These are phyloP conservation scores for Pseudogymnoascus sp. DNA, from an alignment of 2,329 filamentous ascomycete species.

Conservation along the genomic window DNA sequence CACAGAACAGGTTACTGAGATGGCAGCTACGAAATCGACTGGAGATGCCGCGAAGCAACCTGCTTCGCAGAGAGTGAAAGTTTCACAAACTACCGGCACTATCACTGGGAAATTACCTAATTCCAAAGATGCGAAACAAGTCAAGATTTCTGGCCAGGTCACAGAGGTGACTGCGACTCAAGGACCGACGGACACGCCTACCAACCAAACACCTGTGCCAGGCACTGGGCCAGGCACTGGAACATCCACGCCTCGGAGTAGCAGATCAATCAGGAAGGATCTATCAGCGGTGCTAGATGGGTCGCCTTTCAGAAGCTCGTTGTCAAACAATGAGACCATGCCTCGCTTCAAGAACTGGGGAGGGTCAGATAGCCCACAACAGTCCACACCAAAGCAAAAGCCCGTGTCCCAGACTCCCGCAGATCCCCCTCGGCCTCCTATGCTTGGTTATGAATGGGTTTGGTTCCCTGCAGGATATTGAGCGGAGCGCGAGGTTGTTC, in stretches of 20 bases:
- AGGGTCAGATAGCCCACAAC: background rate
- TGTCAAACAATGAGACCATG: background rate
- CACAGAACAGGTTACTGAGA: background rate
- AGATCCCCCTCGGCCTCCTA: conserved; percentile 48
- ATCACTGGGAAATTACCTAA: background rate
- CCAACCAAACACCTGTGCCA: background rate
- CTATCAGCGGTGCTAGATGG: background rate
- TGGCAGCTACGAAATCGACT: background rate
- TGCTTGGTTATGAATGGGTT: conserved; percentile 50
- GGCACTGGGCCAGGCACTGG: background rate
- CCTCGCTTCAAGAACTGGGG: background rate
- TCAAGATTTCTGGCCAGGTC: background rate
- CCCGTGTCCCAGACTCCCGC: background rate
- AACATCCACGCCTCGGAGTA: background rate
- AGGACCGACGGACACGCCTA: background rate
- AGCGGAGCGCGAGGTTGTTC: conserved; percentile 43
- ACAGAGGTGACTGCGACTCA: background rate
- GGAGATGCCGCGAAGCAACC: background rate
- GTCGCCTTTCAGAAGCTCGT: background rate
- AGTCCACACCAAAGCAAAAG: background rate
- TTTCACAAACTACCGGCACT: too few species aligned
- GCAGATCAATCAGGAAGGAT: background rate
- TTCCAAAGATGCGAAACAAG: background rate
- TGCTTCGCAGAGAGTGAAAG: too few species aligned
- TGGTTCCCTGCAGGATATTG: conserved; percentile 56